Evolutionary conservation across 495 filamentous ascomycete genomes (phyloP), one percentile per base, ranked within the genome.

Genomic region (Melanomma pulvis-pyrius): DNA sequence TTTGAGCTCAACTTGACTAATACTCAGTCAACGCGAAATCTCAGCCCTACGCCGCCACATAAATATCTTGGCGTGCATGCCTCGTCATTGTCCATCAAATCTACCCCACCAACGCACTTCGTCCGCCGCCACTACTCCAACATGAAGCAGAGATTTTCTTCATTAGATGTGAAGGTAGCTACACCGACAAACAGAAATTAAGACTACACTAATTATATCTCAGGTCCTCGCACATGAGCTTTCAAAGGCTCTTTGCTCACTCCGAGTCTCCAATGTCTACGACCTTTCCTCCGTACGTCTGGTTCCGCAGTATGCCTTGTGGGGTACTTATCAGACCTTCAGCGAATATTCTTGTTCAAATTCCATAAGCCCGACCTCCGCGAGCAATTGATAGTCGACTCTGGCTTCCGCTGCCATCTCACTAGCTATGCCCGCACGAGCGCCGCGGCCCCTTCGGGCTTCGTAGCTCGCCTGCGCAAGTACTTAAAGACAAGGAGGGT

Each of bases 131-230:
- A 62, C 39, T 22, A 25, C 56, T 5, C 29, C 76, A 87, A 78
- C 36, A 98, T 98, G 94, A 98, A 98, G 83, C 94, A 97, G 75
- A 84, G 94, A 77, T 97, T 96, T 80, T 97, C 93, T 15, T 96
- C 92, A 2, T 79, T 96, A 52, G 93, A 96, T 75, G 90, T 96
- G 67, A 89, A 91, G 83, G 90, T 91, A 81, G 19, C 47, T 46
- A 26, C 32, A 49, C 48, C 61, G 21, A 28, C 48, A 3, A 17
- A 41, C 30, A 58, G 63, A 76, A 67, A 77, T 69, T n/a, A n/a
- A n/a, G n/a, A n/a, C n/a, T n/a, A n/a, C 1, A 39, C 62, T 41
- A 54, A 52, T 41, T 52, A 22, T 32, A 25, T 59, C 68, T 21
- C 34, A 97, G 91, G 90, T 96, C 75, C 93, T 98, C 70, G 87